Conservation (phyloP, 176 grass and related monocot species). For the Otatea glauca region DNA sequence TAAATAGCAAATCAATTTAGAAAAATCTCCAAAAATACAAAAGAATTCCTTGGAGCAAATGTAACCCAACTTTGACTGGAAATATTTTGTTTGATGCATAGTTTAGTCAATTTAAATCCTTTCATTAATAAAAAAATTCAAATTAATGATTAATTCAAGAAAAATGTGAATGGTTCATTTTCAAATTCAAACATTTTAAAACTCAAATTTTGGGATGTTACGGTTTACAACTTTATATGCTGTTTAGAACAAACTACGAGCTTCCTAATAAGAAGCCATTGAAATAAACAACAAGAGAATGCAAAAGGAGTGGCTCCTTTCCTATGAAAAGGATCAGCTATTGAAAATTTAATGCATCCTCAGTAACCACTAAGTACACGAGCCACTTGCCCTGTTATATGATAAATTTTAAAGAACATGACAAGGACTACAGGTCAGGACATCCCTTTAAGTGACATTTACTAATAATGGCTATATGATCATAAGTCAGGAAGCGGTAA, state of each 20-base stretch:
- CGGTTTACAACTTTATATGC: neutral
- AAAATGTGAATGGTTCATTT: too few species aligned
- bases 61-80: too few species aligned
- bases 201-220: too few species aligned
- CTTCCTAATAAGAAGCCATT: neutral
- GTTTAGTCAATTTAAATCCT: too few species aligned
- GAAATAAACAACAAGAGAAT: conserved; percentile 32
- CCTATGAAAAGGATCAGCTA: neutral
- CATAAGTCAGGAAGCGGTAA: neutral
- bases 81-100: too few species aligned
- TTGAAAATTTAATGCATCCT: neutral
- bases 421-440: neutral
- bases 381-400: neutral
- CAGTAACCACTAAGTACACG: neutral
- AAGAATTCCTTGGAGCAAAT: too few species aligned
- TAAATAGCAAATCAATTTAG: too few species aligned
- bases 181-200: too few species aligned
- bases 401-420: neutral
- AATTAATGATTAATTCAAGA: too few species aligned
- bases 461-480: neutral
- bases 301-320: neutral
- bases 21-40: too few species aligned
- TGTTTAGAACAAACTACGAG: conserved; percentile 2
- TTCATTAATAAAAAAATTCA: too few species aligned
- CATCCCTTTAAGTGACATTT: conserved; percentile 1